These are phyloP conservation scores for Backusella circina DNA, from an alignment of 192 early-diverging fungal species.

Conservation along the genomic window DNA sequence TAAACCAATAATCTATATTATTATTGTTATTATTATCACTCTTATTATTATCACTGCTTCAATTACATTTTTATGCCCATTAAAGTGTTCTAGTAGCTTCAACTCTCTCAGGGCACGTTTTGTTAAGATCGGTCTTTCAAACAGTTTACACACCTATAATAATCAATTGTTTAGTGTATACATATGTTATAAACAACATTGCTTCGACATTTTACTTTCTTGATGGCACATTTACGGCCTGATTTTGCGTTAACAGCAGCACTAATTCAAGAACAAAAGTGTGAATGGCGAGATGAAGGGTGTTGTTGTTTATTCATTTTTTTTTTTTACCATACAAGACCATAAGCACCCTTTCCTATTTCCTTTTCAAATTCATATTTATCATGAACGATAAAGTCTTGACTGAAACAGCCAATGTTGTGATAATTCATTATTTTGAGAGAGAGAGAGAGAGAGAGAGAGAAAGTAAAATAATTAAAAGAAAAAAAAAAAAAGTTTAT, in stretches of 20 bases:
- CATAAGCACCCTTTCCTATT: conserved; percentile 87
- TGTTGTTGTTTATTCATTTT: not conserved
- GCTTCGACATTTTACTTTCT: conserved; percentile 47
- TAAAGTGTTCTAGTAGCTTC: conserved; percentile 92
- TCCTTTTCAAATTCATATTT: conserved; percentile 69
- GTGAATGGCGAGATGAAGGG: not conserved
- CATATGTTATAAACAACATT: too few relatives aligned
- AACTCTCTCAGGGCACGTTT: conserved; percentile 93
- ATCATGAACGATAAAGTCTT: conserved; percentile 31
- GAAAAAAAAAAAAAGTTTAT: not conserved
- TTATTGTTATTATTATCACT: not conserved
- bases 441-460: not conserved
- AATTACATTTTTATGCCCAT: conserved; percentile 87
- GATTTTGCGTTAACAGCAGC: not conserved
- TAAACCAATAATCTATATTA: conserved; percentile 65
- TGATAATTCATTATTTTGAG: not conserved
- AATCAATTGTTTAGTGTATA: too few relatives aligned
- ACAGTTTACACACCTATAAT: conserved; percentile 48
- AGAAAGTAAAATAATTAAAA: not conserved
- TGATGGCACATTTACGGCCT: not conserved
- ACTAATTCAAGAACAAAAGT: not conserved
- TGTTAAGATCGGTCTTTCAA: conserved; percentile 87
- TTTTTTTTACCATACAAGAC: conserved; percentile 70
- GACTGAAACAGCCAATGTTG: conserved; percentile 9
- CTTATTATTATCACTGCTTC: not conserved